Conservation (phyloP, 495 filamentous ascomycete species). For the Hypoxylon intermedium region DNA sequence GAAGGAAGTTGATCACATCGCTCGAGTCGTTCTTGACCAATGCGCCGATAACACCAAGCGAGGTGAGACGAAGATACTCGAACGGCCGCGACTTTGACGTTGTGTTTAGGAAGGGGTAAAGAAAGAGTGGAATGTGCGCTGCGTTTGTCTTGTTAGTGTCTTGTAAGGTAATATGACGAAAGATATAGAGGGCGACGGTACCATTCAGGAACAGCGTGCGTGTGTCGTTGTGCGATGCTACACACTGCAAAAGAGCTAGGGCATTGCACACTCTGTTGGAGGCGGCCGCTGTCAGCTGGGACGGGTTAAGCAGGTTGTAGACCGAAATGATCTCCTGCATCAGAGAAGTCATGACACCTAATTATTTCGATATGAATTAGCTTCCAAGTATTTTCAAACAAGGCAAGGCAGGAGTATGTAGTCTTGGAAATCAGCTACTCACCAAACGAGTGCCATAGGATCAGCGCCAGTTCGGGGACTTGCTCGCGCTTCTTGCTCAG, state of each 20-base stretch:
- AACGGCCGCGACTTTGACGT: conserved; percentile 98
- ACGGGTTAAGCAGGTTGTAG: conserved; percentile 94
- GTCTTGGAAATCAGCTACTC: conserved; percentile 45
- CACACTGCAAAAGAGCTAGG: conserved; percentile 93
- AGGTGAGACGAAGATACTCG: conserved; percentile 96
- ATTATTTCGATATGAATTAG: conserved; percentile 21
- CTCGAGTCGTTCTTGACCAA: conserved; percentile 98
- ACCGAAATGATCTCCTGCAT: conserved; percentile 99
- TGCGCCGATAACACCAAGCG: conserved; percentile 96
- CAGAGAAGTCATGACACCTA: conserved; percentile 97
- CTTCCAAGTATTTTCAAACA: conserved; percentile 1
- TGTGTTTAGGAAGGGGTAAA: conserved; percentile 98
- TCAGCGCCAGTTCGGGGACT: conserved; percentile 93
- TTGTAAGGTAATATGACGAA: conserved; percentile 4
- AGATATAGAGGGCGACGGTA: conserved; percentile 48
- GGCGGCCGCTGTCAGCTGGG: conserved; percentile 93
- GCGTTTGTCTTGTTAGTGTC: conserved; percentile 30
- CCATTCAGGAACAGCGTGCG: conserved; percentile 90
- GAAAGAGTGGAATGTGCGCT: conserved; percentile 99
- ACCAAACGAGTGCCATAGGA: conserved; percentile 99
- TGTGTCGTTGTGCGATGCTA: conserved; percentile 97
- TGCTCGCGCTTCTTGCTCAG: conserved; percentile 99
- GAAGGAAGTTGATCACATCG: conserved; percentile 98
- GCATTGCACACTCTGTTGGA: conserved; percentile 98
- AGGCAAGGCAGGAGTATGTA: no score